Evolutionary conservation across 176 grass and related monocot species (phyloP), one percentile per base, ranked within the genome.

Genomic region (Elaeis guineensis): DNA sequence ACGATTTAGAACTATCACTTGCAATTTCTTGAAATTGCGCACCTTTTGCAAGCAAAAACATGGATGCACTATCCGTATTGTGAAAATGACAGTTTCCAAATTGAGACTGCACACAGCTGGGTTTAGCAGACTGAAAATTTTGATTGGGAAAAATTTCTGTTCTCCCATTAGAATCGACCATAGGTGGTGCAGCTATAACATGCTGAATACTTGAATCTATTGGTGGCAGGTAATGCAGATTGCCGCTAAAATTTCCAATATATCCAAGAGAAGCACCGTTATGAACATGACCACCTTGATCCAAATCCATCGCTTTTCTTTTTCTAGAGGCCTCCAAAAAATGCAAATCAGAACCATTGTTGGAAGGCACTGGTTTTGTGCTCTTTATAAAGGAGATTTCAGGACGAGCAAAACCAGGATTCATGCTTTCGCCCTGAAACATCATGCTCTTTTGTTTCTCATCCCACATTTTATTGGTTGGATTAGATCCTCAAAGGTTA

Each of bases 281-380:
- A n/a, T 29, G 23, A 25, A 51, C 50, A 6, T 51, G 52, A 59
- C 1, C 0, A 30, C 25, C 39, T 51, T 48, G 23, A 71, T 50
- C 21, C 12, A 22, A 60, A 19, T 29, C 68, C 6, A 25, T 19
- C 3, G 3, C 21, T 71, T 60, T 70, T 51, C 67, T 49, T 60
- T 60, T 70, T 26, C 54, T 71, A 44, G 56, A 51, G 28, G 23
- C 44, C 59, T 59, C 48, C 12, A 35, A 22, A 50, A 70, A 58
- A n/a, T 55, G 30, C 22, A 6, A 11, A 49, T 54, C 55, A 50
- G 17, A 70, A 49, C 4, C 15, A 49, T 17, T 30, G 17, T 2
- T 17, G 35, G 19, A 70, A 1, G 2, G 11, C 14, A 44, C 11
- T 0, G 35, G 35, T 12, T 44, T 44, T 44, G 9, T 12, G 9